Evolutionary conservation across 2,329 filamentous ascomycete genomes (phyloP), one percentile per base, ranked within the genome.

Genomic region (Dryadomyces quercus-mongolicae): DNA sequence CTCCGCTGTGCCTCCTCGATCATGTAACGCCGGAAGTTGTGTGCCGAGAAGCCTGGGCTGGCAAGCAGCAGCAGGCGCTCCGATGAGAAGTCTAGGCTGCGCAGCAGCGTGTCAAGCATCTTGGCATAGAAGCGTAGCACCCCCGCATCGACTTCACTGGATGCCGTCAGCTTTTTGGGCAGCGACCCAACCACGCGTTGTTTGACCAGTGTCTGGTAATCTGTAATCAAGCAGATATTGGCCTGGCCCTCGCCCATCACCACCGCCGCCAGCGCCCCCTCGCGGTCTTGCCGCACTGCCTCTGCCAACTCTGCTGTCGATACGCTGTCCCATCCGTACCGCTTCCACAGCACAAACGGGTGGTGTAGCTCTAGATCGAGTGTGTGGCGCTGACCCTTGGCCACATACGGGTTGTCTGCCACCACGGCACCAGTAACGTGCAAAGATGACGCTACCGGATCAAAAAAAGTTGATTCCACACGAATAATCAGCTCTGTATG

Each of bases 241-340:
- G 88, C 86, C 16, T 87, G 68, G 16, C 87, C 86, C 63, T 97
- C 92, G 62, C 95, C 88, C 86, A 98, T 92, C 22, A 97, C 87
- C 1, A 97, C 85, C 0, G 93, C 92, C 54, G 90, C 88, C 18
- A 95, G 78, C 58, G 92, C 86, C 1, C 89, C 90, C 58, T 86
- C 83, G 63, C 85, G 84, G 60, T 88, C 85, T 61, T 87, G 82
- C 62, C 88, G 84, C 15, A 92, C 77, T 1, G 90, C 85, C 66
- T 95, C 88, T 55, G 80, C 75, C 12, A 98, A 77, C 48, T 87
- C 85, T 56, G 87, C 83, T 49, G 85, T 73, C 3, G 91, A 88
- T 12, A 98, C 83, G 60, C 86, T 91, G 68, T 98, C 93, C 93
- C 93, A 98, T 45, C 90, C 84, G 9, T 81, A 72, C 43, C 80